Evolutionary conservation across 2,329 filamentous ascomycete genomes (phyloP).

Genomic region (Daldinia eschscholtzii): DNA sequence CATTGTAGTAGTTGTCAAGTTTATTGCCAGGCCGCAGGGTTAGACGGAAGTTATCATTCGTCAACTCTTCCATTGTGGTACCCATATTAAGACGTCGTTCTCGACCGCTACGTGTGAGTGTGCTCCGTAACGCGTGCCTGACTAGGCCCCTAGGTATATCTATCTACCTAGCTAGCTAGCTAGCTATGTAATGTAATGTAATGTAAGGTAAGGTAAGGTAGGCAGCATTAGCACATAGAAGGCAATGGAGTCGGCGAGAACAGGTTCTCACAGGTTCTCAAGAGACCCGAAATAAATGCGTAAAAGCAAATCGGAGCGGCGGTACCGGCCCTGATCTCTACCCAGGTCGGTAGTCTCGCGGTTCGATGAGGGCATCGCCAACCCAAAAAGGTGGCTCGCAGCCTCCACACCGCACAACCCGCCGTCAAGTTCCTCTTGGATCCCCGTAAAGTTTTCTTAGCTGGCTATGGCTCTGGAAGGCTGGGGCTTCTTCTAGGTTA

Average conservation of each 20-base stretch:
- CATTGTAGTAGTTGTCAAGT: slow-evolving; percentile 26
- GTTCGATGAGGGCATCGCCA: slow-evolving; percentile 47
- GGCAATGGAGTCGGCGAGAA: slow-evolving; percentile 10
- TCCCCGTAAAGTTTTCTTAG: slow-evolving; percentile 17
- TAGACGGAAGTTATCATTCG: slow-evolving; percentile 22
- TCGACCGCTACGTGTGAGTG: slow-evolving; percentile 37
- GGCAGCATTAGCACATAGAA: not conserved
- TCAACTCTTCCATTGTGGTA: slow-evolving; percentile 19
- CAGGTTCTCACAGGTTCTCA: slow-evolving; percentile 10
- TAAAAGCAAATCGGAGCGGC: slow-evolving; percentile 39
- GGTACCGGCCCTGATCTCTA: slow-evolving; percentile 33
- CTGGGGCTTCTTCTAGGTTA: slow-evolving; percentile 8
- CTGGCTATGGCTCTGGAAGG: not conserved
- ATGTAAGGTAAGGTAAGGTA: not conserved
- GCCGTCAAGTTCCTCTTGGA: slow-evolving; percentile 30
- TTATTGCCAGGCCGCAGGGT: slow-evolving; percentile 19
- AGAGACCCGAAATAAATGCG: slow-evolving; percentile 14
- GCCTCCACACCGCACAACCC: slow-evolving; percentile 40
- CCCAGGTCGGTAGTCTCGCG: slow-evolving; percentile 31
- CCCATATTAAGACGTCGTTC: slow-evolving; percentile 26
- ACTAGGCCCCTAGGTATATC: slow-evolving; percentile 11
- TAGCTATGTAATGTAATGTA: too few species aligned
- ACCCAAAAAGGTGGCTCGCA: slow-evolving; percentile 41
- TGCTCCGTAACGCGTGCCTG: slow-evolving; percentile 33
- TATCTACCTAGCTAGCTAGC: too few species aligned